Percentiles rank a stretch among this genome's conserved stretches.
Evolutionary conservation across 1,284 basidiomycete genomes (phyloP).

Genomic region (Testicularia cyperi): DNA sequence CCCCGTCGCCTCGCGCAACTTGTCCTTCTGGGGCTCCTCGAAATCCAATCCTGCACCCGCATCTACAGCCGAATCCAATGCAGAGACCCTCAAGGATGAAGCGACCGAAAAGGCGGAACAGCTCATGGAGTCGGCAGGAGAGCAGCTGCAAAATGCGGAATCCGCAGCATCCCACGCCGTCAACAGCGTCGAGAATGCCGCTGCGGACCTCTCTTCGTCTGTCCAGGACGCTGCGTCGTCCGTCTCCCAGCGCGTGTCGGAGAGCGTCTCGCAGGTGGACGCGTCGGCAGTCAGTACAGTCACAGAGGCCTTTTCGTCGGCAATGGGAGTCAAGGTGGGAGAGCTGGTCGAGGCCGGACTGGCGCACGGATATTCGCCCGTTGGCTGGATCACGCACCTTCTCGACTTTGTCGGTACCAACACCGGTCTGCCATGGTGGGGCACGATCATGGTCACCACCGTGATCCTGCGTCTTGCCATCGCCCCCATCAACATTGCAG

Average conservation of each 20-base stretch:
- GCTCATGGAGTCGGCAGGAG: constrained; percentile 3
- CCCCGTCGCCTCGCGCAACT: not conserved
- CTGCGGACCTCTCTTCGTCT: constrained; percentile 13
- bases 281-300: constrained; percentile 22
- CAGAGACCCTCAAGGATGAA: not conserved
- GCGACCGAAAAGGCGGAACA: not conserved
- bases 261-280: constrained; percentile 22
- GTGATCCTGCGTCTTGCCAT: constrained; percentile 71
- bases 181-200: constrained; percentile 4
- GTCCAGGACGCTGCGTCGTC: constrained; percentile 10
- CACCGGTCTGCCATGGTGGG: constrained; percentile 64
- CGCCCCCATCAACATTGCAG: constrained; percentile 71
- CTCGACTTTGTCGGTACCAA: constrained; percentile 75
- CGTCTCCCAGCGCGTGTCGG: constrained; percentile 4
- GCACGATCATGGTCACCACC: constrained; percentile 70
- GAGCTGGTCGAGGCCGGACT: constrained; percentile 78
- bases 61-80: not conserved
- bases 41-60: not conserved
- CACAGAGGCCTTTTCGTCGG: constrained; percentile 21
- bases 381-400: constrained; percentile 67
- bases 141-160: constrained; percentile 4
- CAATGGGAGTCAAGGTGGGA: constrained; percentile 67
- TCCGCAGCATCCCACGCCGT: constrained; percentile 2
- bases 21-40: constrained; percentile 1
- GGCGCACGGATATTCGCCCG: constrained; percentile 63